These are phyloP conservation scores for Ophiosphaerella herpotricha DNA, from an alignment of 2,329 filamentous ascomycete genomes.

Conservation along the genomic window DNA sequence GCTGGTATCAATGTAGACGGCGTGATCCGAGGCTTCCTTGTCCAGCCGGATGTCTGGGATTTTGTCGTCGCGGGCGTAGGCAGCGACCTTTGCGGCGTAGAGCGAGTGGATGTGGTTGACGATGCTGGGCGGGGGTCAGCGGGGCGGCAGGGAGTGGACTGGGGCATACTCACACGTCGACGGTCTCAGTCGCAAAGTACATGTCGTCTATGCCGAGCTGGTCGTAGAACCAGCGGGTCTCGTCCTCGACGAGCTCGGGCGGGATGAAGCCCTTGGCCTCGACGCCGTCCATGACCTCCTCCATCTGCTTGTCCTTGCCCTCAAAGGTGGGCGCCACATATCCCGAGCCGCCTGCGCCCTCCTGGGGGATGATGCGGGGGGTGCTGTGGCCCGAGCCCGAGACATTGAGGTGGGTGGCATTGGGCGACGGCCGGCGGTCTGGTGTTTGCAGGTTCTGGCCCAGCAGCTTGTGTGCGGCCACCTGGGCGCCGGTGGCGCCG, in stretches of 20 bases:
- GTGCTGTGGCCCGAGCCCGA: slow-evolving; percentile 60
- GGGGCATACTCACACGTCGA: slow-evolving; percentile 61
- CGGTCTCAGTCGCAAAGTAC: slow-evolving; percentile 91
- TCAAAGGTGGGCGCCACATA: slow-evolving; percentile 95
- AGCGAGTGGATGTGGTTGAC: slow-evolving; percentile 93
- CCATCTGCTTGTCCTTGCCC: slow-evolving; percentile 91
- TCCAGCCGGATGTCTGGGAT: slow-evolving; percentile 91
- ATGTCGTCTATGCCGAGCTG: slow-evolving; percentile 97
- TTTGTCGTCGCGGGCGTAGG: slow-evolving; percentile 90
- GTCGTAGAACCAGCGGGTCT: slow-evolving; percentile 97
- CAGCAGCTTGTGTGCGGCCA: slow-evolving; percentile 60
- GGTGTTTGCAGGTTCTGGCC: slow-evolving; percentile 59
- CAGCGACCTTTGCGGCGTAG: slow-evolving; percentile 95
- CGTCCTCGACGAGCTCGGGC: slow-evolving; percentile 76
- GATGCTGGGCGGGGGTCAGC: slow-evolving; percentile 55
- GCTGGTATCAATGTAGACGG: slow-evolving; percentile 98
- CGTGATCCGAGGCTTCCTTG: slow-evolving; percentile 92
- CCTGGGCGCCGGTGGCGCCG: slow-evolving; percentile 18
- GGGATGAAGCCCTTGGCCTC: slow-evolving; percentile 85
- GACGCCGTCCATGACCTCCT: slow-evolving; percentile 78
- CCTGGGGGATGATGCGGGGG: slow-evolving; percentile 78
- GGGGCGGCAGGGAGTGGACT: neutral
- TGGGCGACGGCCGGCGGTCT: slow-evolving; percentile 76
- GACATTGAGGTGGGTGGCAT: slow-evolving; percentile 82
- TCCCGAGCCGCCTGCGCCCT: slow-evolving; percentile 76